A percentile compares a stretch with the other conserved stretches of the same genome.
Evolutionary conservation across 176 grass and related monocot species (phyloP).

Genomic region (Oryza officinalis): DNA sequence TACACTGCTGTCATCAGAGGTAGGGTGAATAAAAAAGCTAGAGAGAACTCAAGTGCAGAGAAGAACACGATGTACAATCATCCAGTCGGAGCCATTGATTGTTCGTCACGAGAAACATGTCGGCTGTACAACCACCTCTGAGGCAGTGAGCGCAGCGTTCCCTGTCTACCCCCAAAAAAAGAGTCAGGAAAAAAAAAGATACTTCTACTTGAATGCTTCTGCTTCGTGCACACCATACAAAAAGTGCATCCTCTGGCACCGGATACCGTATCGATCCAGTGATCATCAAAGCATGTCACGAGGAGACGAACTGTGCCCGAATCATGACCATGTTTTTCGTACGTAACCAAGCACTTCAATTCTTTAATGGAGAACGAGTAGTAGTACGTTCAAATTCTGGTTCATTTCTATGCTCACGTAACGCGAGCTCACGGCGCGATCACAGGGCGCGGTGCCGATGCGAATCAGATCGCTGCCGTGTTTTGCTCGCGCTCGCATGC

Average conservation of each 20-base stretch:
- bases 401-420: background rate
- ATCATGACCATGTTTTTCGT: background rate
- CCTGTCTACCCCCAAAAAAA: background rate
- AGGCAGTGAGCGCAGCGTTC: background rate
- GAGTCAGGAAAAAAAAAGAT: background rate
- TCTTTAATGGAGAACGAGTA: background rate
- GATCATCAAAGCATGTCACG: conserved; percentile 41
- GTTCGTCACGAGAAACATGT: conserved; percentile 44
- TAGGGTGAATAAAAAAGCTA: no score
- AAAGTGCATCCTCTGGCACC: background rate
- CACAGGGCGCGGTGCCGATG: background rate
- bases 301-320: conserved; percentile 10
- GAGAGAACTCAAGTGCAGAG: background rate
- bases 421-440: background rate
- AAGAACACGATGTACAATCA: background rate
- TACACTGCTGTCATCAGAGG: background rate
- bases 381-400: background rate
- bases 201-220: background rate
- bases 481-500: background rate
- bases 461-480: background rate
- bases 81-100: conserved; percentile 10
- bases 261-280: conserved; percentile 30
- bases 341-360: background rate
- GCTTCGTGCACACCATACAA: conserved; percentile 6
- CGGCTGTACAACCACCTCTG: background rate